These are phyloP conservation scores for Phaeosphaeriaceae sp. DNA, from an alignment of 2,329 filamentous ascomycete species.

Conservation along the genomic window DNA sequence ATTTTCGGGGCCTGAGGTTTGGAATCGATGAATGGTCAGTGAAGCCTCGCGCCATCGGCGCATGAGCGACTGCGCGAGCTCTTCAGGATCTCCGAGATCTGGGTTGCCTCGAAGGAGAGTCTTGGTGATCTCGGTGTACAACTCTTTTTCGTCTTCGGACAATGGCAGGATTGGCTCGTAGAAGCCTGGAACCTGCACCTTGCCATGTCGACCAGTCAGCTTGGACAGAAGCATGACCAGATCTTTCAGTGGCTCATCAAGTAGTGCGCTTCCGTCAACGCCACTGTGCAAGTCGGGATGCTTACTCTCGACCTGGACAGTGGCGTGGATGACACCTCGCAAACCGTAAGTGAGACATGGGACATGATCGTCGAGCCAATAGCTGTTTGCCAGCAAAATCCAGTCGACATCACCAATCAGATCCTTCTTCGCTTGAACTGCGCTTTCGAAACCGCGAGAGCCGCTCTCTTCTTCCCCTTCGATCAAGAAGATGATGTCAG, in stretches of 20 bases:
- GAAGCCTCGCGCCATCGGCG: conserved; percentile 95
- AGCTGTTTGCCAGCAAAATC: conserved; percentile 94
- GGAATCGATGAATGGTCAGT: conserved; percentile 90
- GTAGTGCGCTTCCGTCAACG: conserved; percentile 90
- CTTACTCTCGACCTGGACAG: conserved; percentile 83
- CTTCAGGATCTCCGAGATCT: conserved; percentile 67
- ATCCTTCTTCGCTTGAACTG: conserved; percentile 79
- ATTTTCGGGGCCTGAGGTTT: conserved; percentile 86
- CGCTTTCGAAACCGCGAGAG: conserved; percentile 87
- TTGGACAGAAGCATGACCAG: conserved; percentile 83
- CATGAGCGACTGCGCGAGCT: conserved; percentile 86
- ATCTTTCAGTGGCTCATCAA: conserved; percentile 92
- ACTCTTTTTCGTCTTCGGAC: conserved; percentile 75
- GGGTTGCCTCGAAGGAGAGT: conserved; percentile 78
- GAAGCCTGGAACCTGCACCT: conserved; percentile 85
- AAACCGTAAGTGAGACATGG: conserved; percentile 95
- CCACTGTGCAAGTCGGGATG: conserved; percentile 92
- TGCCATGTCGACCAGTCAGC: conserved; percentile 81
- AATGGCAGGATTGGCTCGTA: conserved; percentile 84
- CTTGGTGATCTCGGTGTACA: conserved; percentile 84
- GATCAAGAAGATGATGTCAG: conserved; percentile 91
- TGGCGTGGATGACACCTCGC: conserved; percentile 91
- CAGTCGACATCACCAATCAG: conserved; percentile 92
- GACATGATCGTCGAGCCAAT: conserved; percentile 96
- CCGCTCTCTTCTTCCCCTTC: conserved; percentile 97